phyloP scores from a whole-genome alignment of 75 land plant genomes.

The Pinus taeda region DNA sequence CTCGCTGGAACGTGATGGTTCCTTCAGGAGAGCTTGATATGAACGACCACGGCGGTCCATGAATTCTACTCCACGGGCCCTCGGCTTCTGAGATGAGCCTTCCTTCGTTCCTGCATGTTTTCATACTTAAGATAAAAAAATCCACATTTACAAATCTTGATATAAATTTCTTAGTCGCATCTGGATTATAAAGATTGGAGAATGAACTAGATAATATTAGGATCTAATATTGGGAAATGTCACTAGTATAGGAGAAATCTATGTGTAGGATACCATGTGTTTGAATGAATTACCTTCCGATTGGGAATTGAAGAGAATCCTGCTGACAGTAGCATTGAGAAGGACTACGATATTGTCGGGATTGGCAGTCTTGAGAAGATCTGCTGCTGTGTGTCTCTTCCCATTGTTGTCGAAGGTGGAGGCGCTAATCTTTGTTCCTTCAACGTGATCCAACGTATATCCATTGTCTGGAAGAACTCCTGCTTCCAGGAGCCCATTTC shows the following conservation, averaged over 20 bases:
- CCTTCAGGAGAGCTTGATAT: background rate
- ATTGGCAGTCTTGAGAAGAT: slow-evolving; percentile 37
- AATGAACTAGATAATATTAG: background rate
- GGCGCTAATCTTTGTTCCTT: slow-evolving; percentile 18
- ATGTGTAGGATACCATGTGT: background rate
- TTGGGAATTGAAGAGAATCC: slow-evolving; percentile 16
- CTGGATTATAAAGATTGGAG: background rate
- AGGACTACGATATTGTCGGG: slow-evolving; percentile 24
- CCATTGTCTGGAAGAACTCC: too few species aligned
- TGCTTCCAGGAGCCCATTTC: too few species aligned
- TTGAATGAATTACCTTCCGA: too few species aligned
- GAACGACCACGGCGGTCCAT: background rate
- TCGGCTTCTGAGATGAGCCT: background rate
- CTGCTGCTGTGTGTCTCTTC: slow-evolving; percentile 41
- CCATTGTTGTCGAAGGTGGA: slow-evolving; percentile 26
- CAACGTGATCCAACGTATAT: too few species aligned
- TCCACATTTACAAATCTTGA: background rate
- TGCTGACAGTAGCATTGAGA: slow-evolving; percentile 24
- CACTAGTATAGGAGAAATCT: background rate
- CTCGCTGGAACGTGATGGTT: background rate
- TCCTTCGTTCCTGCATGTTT: too few species aligned
- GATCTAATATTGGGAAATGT: background rate
- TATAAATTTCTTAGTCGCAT: background rate
- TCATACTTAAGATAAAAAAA: background rate
- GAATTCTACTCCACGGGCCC: background rate